phyloP scores from a whole-genome alignment of 805 yeast genomes.

The Yarrowia osloensis region DNA sequence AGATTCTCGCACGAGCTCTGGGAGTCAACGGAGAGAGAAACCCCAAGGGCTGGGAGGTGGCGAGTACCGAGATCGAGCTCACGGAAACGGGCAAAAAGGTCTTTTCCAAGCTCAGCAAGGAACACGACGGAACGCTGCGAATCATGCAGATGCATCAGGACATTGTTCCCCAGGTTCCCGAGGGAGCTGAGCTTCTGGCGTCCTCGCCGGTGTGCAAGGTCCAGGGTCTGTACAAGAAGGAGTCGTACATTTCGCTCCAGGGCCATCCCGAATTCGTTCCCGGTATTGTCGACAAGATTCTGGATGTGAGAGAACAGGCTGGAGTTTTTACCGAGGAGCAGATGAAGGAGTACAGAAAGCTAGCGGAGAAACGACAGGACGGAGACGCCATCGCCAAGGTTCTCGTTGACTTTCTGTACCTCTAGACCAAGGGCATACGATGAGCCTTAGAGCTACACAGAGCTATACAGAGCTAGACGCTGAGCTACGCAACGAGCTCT shows the following conservation, averaged over 20 bases:
- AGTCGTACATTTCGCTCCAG: slow-evolving; percentile 66
- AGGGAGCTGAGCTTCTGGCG: slow-evolving; percentile 51
- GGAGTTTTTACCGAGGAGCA: slow-evolving; percentile 34
- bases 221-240: slow-evolving; percentile 66
- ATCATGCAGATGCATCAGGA: slow-evolving; percentile 64
- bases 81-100: slow-evolving; percentile 48
- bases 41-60: slow-evolving; percentile 72
- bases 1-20: slow-evolving; percentile 65
- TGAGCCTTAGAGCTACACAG: too few species aligned
- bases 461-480: too few species aligned
- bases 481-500: too few species aligned
- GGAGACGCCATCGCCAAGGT: slow-evolving; percentile 35
- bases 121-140: slow-evolving; percentile 40
- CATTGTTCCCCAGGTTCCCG: slow-evolving; percentile 51
- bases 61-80: slow-evolving; percentile 54
- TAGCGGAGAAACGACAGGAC: slow-evolving; percentile 33
- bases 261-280: slow-evolving; percentile 85
- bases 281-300: slow-evolving; percentile 36
- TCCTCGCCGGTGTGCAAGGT: slow-evolving; percentile 55
- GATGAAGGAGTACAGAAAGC: slow-evolving; percentile 11
- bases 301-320: slow-evolving; percentile 31
- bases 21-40: slow-evolving; percentile 62
- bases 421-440: too few species aligned
- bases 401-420: slow-evolving; percentile 34
- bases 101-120: slow-evolving; percentile 39